phyloP scores from a whole-genome alignment of 768 basidiomycete genomes.

The Crepidotus variabilis region DNA sequence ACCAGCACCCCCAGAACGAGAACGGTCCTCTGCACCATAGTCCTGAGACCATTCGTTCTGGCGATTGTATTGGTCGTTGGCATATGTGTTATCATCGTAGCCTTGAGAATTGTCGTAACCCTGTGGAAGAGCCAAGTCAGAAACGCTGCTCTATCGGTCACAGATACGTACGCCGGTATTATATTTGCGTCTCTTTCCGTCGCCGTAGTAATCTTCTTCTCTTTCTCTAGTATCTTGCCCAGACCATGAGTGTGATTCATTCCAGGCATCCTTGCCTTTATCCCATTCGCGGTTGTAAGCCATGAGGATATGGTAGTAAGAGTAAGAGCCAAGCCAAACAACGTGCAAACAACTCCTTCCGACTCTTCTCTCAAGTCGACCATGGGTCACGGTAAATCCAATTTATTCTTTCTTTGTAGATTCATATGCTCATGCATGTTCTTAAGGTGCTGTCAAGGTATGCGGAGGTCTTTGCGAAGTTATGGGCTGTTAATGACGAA shows the following conservation, averaged over 20 bases:
- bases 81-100: slow-evolving; percentile 35
- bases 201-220: slow-evolving; percentile 67
- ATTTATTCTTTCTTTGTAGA: slow-evolving; percentile 3
- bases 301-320: slow-evolving; percentile 42
- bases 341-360: slow-evolving; percentile 30
- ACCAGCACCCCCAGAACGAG: slow-evolving; percentile 35
- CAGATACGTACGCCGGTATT: slow-evolving; percentile 62
- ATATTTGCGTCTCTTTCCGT: slow-evolving; percentile 76
- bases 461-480: not conserved
- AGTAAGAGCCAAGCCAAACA: slow-evolving; percentile 32
- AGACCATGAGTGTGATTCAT: slow-evolving; percentile 41
- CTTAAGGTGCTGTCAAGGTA: slow-evolving; percentile 58
- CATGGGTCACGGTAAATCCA: slow-evolving; percentile 55
- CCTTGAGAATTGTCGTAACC: slow-evolving; percentile 43
- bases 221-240: slow-evolving; percentile 41
- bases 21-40: slow-evolving; percentile 46
- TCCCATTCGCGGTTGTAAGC: slow-evolving; percentile 87
- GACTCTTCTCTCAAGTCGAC: slow-evolving; percentile 18
- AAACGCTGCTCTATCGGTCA: slow-evolving; percentile 5
- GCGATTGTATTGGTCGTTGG: slow-evolving; percentile 19
- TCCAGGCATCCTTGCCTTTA: slow-evolving; percentile 66
- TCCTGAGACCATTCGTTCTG: slow-evolving; percentile 42
- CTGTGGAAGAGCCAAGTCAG: slow-evolving; percentile 30
- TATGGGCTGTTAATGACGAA: not conserved
- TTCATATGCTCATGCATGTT: slow-evolving; percentile 10